Conservation (phyloP, 2,329 filamentous ascomycete genomes). For the Beauveria asiatica region DNA sequence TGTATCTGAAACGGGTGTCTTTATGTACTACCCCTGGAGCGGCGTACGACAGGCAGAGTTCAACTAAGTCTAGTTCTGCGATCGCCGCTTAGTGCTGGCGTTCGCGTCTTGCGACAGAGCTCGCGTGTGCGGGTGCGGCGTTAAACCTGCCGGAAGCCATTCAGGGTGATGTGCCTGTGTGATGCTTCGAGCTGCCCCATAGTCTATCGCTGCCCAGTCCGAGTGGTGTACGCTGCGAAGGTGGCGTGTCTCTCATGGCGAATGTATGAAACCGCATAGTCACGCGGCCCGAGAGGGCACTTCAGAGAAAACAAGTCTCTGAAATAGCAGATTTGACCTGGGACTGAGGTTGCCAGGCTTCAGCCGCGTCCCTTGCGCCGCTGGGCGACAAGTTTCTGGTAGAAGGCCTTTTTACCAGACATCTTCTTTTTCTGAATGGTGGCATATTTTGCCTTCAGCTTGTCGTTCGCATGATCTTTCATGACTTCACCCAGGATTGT, state of each 20-base stretch:
- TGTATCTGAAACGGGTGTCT: neutral
- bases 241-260: neutral
- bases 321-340: neutral
- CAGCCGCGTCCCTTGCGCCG: slow-evolving; percentile 20
- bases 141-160: neutral
- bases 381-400: slow-evolving; percentile 62
- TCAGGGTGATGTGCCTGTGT: neutral
- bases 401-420: slow-evolving; percentile 83
- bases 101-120: neutral
- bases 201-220: neutral
- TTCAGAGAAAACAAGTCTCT: too few species aligned
- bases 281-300: too few species aligned
- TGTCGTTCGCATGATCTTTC: slow-evolving; percentile 38
- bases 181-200: neutral
- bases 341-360: neutral
- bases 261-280: neutral
- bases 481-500: slow-evolving; percentile 83
- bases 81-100: neutral
- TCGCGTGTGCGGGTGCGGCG: neutral
- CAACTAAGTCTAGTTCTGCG: neutral
- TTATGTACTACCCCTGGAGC: neutral
- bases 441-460: slow-evolving; percentile 81
- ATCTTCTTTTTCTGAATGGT: slow-evolving; percentile 75
- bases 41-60: neutral
- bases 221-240: neutral